These are phyloP conservation scores for Peronospora belbahrii DNA, from an alignment of 352 stramenopile genomes.

Conservation along the genomic window DNA sequence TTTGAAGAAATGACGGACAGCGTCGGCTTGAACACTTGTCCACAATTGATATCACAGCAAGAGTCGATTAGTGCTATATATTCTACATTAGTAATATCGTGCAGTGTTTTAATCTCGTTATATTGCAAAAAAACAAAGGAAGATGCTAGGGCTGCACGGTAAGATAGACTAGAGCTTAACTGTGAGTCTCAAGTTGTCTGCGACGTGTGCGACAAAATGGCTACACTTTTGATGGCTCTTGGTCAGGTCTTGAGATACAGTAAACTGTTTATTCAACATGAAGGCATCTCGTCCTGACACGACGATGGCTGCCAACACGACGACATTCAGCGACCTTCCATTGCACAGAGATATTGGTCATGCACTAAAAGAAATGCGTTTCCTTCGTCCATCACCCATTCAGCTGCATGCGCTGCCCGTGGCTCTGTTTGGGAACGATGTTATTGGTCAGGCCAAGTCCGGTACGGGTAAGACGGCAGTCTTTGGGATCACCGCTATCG, in stretches of 20 bases:
- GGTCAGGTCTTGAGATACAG: not conserved
- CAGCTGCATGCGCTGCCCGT: conserved; percentile 60
- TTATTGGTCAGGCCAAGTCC: conserved; percentile 77
- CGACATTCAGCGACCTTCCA: conserved; percentile 55
- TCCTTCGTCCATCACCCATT: conserved; percentile 56
- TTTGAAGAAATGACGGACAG: too few species aligned
- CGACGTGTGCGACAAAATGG: conserved; percentile 19
- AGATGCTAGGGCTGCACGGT: too few species aligned
- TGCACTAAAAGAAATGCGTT: conserved; percentile 46
- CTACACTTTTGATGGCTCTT: conserved; percentile 17
- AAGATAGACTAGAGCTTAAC: too few species aligned
- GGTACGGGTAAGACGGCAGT: conserved; percentile 79
- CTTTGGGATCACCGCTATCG: conserved; percentile 57
- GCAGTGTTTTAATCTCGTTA: too few species aligned
- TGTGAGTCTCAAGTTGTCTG: conserved; percentile 20
- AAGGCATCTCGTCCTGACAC: conserved; percentile 7
- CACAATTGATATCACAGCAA: too few species aligned
- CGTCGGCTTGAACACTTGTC: too few species aligned
- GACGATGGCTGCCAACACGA: conserved; percentile 7
- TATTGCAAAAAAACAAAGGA: too few species aligned
- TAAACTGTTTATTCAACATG: conserved; percentile 2
- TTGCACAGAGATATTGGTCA: conserved; percentile 43
- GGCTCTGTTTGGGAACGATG: conserved; percentile 72
- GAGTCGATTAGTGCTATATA: too few species aligned
- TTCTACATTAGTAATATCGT: too few species aligned